phyloP scores from a whole-genome alignment of 1,284 basidiomycete genomes.

The Vanrija sp. region DNA sequence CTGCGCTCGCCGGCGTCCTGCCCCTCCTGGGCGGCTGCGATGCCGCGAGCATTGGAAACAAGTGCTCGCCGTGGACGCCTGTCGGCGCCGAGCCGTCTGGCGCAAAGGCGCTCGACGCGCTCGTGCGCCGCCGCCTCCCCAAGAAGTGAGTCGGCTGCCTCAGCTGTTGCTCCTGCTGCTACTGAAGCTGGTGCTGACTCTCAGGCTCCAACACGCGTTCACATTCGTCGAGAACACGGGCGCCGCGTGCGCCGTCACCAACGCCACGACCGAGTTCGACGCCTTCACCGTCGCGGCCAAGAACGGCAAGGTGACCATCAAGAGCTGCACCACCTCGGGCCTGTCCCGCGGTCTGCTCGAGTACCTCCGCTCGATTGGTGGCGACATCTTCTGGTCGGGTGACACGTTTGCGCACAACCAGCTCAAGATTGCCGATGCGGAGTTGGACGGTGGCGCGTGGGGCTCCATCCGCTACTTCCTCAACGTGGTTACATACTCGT shows the following conservation, averaged over 20 bases:
- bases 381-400: slow-evolving; percentile 17
- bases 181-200: background rate
- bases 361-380: slow-evolving; percentile 11
- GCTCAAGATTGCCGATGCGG: background rate
- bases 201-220: slow-evolving; percentile 2
- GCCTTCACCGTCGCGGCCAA: slow-evolving; percentile 2
- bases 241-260: too few species aligned
- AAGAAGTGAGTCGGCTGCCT: background rate
- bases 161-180: too few species aligned
- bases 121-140: slow-evolving; percentile 4
- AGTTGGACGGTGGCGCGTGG: slow-evolving; percentile 5
- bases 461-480: slow-evolving; percentile 32
- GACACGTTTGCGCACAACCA: slow-evolving; percentile 3
- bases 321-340: slow-evolving; percentile 1
- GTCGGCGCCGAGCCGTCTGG: background rate
- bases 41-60: too few species aligned
- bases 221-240: background rate
- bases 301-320: slow-evolving; percentile 9
- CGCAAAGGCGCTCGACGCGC: slow-evolving; percentile 2
- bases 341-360: slow-evolving; percentile 14
- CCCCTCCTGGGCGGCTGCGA: too few species aligned
- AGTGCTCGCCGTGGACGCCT: too few species aligned
- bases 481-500: slow-evolving; percentile 53
- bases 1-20: too few species aligned
- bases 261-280: background rate